Conservation (phyloP, 202 grass and related monocot genomes). For the Panicum hallii region DNA sequence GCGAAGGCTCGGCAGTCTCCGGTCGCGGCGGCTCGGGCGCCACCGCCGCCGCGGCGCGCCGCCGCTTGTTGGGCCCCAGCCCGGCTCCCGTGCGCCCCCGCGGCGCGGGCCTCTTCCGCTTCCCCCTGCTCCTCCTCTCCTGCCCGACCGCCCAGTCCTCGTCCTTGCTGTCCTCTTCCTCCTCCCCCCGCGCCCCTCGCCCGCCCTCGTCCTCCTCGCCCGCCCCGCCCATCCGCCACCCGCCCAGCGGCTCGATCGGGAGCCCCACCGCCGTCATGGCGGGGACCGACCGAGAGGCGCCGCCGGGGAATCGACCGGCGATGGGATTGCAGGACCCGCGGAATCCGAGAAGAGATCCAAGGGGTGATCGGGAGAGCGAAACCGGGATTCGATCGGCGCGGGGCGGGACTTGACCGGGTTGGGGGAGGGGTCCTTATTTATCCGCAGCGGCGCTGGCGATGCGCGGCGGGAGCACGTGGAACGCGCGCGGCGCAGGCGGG, state of each 20-base stretch:
- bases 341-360: background rate
- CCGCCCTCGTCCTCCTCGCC: background rate
- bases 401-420: background rate
- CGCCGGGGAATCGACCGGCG: background rate
- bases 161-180: background rate
- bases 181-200: background rate
- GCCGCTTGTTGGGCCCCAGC: conserved; percentile 33
- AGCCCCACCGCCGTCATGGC: conserved; percentile 46
- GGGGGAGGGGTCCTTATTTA: background rate
- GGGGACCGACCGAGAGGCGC: background rate
- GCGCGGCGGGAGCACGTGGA: conserved; percentile 30
- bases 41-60: background rate
- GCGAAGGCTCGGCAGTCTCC: background rate
- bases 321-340: too few relatives aligned
- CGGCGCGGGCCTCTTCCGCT: background rate
- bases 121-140: conserved; percentile 22
- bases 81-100: background rate
- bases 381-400: too few relatives aligned
- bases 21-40: background rate
- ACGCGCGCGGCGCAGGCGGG: background rate
- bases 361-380: background rate
- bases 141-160: conserved; percentile 37
- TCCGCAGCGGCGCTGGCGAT: background rate
- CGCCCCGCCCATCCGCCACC: background rate
- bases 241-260: background rate